A percentile compares a stretch with the other conserved stretches of the same genome.
phyloP scores from a whole-genome alignment of 1,284 basidiomycete species.

The Naganishia sp. region DNA sequence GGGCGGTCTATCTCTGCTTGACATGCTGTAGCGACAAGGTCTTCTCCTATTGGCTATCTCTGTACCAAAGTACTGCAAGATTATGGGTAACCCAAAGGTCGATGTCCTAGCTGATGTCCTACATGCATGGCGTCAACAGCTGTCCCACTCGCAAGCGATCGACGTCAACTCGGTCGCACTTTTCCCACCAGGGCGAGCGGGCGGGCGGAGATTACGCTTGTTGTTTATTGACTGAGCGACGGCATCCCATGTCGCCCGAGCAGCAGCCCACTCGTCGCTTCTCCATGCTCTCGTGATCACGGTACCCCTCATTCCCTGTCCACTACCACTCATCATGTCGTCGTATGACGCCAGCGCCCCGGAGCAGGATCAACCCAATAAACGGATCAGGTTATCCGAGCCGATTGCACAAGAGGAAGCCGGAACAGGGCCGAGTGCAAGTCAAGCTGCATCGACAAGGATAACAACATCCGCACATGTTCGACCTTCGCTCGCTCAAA shows the following conservation, averaged over 20 bases:
- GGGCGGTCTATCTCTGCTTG: slow-evolving; percentile 8
- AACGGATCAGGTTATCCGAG: slow-evolving; percentile 22
- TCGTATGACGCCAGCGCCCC: slow-evolving; percentile 10
- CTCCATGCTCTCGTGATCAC: neutral
- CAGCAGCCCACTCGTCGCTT: neutral
- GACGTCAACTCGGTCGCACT: neutral
- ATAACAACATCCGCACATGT: neutral
- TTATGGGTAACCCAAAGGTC: no score
- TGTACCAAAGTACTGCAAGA: no score
- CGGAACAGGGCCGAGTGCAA: neutral
- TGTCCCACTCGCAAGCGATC: slow-evolving; percentile 1
- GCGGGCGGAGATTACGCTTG: slow-evolving; percentile 6
- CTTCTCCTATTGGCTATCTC: no score
- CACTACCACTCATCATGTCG: neutral
- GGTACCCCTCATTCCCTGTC: neutral
- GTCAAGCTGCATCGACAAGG: slow-evolving; percentile 1
- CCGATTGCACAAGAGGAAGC: slow-evolving; percentile 9
- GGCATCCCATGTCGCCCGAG: neutral
- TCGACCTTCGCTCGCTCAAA: neutral
- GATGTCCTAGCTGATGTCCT: no score
- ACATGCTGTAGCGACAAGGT: neutral
- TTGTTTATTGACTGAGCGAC: slow-evolving; percentile 7
- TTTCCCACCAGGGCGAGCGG: neutral
- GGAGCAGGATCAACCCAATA: slow-evolving; percentile 16
- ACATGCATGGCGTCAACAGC: no score